Evolutionary conservation across 805 yeast species (phyloP).

Genomic region (Candida glaebosa): DNA sequence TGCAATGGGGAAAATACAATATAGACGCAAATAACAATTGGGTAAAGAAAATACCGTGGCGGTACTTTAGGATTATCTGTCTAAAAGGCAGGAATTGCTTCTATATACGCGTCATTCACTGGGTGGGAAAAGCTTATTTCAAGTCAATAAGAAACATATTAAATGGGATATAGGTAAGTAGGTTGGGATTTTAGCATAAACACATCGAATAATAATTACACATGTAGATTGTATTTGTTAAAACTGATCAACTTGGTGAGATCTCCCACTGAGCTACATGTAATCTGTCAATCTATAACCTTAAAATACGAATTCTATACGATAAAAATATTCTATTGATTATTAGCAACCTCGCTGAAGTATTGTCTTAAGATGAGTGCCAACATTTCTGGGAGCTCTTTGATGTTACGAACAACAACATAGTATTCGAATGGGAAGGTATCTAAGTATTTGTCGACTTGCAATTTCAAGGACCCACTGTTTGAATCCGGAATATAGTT

Average conservation of each 20-base stretch:
- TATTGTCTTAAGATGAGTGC: conserved; percentile 88
- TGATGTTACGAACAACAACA: conserved; percentile 85
- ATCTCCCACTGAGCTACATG: too few relatives aligned
- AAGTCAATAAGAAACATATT: too few relatives aligned
- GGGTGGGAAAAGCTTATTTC: too few relatives aligned
- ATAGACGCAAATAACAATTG: not conserved
- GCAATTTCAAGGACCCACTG: conserved; percentile 65
- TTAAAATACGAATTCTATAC: not conserved
- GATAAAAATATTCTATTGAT: too few relatives aligned
- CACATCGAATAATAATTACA: too few relatives aligned
- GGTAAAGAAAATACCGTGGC: too few relatives aligned
- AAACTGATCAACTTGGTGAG: too few relatives aligned
- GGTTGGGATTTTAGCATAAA: not conserved
- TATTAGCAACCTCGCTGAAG: conserved; percentile 58
- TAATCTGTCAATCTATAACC: not conserved
- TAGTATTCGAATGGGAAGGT: conserved; percentile 96
- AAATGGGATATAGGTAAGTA: not conserved
- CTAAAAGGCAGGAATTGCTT: too few relatives aligned
- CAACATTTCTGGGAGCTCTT: conserved; percentile 88
- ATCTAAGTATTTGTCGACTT: conserved; percentile 83
- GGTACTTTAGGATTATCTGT: too few relatives aligned
- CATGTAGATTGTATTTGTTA: too few relatives aligned
- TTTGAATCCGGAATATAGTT: conserved; percentile 63
- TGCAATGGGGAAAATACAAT: conserved; percentile 42
- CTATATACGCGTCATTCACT: too few relatives aligned